Base-by-base conservation (phyloP, 345 rosid genomes). In the Aquilaria yunnanensis region DNA sequence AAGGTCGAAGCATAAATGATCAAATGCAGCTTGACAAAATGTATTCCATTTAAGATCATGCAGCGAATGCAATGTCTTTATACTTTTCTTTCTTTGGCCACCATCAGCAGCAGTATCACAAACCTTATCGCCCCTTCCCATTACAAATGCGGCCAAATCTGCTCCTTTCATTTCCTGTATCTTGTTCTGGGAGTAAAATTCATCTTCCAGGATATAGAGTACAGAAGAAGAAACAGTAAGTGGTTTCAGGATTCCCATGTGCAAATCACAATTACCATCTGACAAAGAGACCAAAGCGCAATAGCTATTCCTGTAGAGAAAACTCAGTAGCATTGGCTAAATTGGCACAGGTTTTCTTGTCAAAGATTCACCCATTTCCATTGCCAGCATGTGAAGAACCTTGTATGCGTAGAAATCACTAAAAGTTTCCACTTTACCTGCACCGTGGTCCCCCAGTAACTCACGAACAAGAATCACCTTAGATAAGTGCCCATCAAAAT, bases 281-380 rank as follows among this genome's bases (percentile, higher is more conserved):
- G 81, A 74, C 66, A 94, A 73, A 56, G 96, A 78, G 37, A 82
- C 81, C 51, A 81, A 65, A 71, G 92, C 89, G 69, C 83, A 80
- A 62, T 70, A 90, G 57, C 85, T 82, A 74, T 87, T 84, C 66
- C 84, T 82, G 61, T 62, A 79, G 13, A 94, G 88, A 82, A 81
- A 90, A 76, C 86, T 80, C 78, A 88, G 61, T 12, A 94, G 71
- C 68, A 87, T 77, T 76, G 83, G 80, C 93, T 93, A 90, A 64
- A 81, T 58, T 9, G 93, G 93, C n/a, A 70, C 65, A 10, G 78
- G 77, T 53, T 70, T 78, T 72, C 70, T 74, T 16, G 52, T 56
- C 70, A 71, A 60, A 14, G 32, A 68, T 73, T 76, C 82, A 51
- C 83, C 85, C 45, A 68, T 77, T 65, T 90, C 96, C 51, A 50